Evolutionary conservation across 495 filamentous ascomycete species (phyloP), one percentile per base, ranked within the genome.

Genomic region (Parathielavia hyrcaniae): DNA sequence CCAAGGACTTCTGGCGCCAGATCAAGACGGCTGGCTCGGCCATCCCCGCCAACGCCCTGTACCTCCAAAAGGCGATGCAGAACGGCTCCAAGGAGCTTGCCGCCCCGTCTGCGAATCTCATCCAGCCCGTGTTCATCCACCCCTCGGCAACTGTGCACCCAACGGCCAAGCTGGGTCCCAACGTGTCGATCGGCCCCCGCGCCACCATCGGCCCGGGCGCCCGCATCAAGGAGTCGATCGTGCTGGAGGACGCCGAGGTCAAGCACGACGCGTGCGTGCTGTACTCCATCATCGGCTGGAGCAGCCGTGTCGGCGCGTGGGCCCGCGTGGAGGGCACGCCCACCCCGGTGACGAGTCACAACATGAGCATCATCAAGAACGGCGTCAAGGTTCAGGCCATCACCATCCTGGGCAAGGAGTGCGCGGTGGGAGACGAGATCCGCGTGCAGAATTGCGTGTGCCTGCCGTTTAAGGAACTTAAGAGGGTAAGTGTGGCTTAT

Each of bases 1-100:
- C 93, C 45, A 95, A 96, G 76, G 93, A 96, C 68, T 99, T 99
- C 76, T 99, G 93, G 93, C 91, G 93, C 55, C 93, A 99, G 79
- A 97, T 99, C 81, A 99, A 99, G 82, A 96, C 95, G 6, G 93
- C 93, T 49, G 95, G 95, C 41, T 97, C 93, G 20, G 93, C 93
- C 50, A 90, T 99, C 55, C 95, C 93, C 11, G 93, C 93, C 58
- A 97, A 99, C 69, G 95, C 93, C 1, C 84, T 99, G 3, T 99
- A 99, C 75, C 83, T 99, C 41, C 89, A 91, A 69, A 92, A 97
- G 77, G 95, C 93, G 7, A 86, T 86, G 76, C 95, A 97, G 73
- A 81, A 78, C 23, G 84, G 83, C 58, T 91, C 90, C 2, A 76
- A 84, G 23, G 91, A 96, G 73, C 86, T 99, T 46, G 85, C 87